Evolutionary conservation across 2,329 filamentous ascomycete species (phyloP).

Genomic region (Sarocladium oryzae): DNA sequence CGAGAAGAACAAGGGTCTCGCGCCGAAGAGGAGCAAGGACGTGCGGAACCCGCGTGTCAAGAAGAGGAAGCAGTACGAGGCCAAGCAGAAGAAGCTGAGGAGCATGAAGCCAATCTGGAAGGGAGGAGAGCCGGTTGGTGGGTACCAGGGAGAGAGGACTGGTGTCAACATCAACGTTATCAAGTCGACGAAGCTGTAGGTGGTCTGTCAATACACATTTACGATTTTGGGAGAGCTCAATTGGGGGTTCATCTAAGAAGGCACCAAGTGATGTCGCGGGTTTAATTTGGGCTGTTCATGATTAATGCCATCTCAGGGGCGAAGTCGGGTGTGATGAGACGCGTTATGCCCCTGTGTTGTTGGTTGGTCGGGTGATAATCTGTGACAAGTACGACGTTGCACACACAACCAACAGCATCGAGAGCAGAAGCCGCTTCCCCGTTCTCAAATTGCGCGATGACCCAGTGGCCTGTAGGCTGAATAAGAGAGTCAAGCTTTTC

Average conservation of each 20-base stretch:
- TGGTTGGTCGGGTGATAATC: not conserved
- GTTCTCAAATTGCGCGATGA: too few species aligned
- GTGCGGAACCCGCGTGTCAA: conserved; percentile 92
- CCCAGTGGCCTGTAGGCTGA: too few species aligned
- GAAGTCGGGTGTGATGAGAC: too few species aligned
- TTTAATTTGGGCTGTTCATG: too few species aligned
- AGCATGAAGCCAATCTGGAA: conserved; percentile 83
- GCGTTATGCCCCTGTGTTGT: too few species aligned
- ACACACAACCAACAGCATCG: not conserved
- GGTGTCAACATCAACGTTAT: conserved; percentile 93
- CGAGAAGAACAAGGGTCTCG: conserved; percentile 94
- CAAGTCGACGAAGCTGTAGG: conserved; percentile 84
- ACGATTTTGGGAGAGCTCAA: not conserved
- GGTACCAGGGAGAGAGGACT: conserved; percentile 85
- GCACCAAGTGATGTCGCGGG: too few species aligned
- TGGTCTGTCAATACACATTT: not conserved
- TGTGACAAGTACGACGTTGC: too few species aligned
- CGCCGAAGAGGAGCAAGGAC: conserved; percentile 87
- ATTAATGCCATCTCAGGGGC: too few species aligned
- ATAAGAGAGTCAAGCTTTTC: too few species aligned
- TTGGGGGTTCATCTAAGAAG: too few species aligned
- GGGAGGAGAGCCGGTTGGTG: conserved; percentile 74
- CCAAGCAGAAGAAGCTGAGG: conserved; percentile 94
- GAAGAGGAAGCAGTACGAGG: conserved; percentile 94
- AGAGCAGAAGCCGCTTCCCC: not conserved